Evolutionary conservation across 768 basidiomycete species (phyloP), one percentile per base, ranked within the genome.

Genomic region (Leccinellum rugosiceps): DNA sequence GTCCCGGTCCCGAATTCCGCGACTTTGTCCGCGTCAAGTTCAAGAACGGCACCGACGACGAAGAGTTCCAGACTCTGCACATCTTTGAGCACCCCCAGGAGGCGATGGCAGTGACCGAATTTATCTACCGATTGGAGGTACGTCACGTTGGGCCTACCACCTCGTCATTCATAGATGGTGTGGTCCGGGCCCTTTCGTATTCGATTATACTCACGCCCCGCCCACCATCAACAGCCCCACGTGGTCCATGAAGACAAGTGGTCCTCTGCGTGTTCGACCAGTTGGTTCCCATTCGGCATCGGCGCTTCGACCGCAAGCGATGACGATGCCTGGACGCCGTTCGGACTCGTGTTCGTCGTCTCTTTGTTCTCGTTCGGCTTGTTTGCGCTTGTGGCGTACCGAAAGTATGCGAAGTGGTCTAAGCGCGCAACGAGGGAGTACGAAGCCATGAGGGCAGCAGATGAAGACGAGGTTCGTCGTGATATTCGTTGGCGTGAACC

Each of bases 11-110:
- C 13, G 88, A 90, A 59, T 75, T 82, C 65, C 84, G 88, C 48
- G 87, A 90, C 75, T 90, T 90, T 77, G 77, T 92, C 62, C 85
- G 89, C 59, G 78, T 91, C 81, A 86, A 82, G 72, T 90, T 90
- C 82, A 87, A 83, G 80, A 92, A 92, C 68, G 88, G 90, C 31
- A 90, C 90, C 19, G 48, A 65, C 15, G 63, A 76, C 43, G 74
- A 73, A 48, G 75, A 76, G 61, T 88, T 88, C 77, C 70, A 79
- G 53, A 83, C 84, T 31, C 65, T 89, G 64, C 83, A 86, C 61
- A 82, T 86, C 68, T 91, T 91, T 68, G 86, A 81, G 41, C n/a
- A n/a, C n/a, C n/a, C n/a, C n/a, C 83, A 82, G 57, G 83, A 88
- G 63, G 14, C n/a, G 5, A 84, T 92, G 55, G 87, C 88, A 38